Conservation (phyloP, 306 rosid genomes). For the Lablab purpureus region DNA sequence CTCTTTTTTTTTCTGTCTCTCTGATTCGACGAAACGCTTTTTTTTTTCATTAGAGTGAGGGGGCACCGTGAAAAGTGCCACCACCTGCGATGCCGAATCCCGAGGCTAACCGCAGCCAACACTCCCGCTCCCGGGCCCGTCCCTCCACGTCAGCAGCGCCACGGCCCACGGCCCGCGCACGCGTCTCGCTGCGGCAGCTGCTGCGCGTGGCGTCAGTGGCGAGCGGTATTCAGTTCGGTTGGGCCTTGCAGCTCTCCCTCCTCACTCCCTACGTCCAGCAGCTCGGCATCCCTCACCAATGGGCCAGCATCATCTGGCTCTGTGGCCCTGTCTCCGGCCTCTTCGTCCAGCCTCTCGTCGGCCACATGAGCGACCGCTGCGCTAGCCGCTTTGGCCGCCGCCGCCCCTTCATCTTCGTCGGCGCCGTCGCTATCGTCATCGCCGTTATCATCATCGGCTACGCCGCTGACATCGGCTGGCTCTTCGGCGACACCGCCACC, state of each 20-base stretch:
- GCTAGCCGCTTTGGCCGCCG: slow-evolving; percentile 88
- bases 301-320: slow-evolving; percentile 96
- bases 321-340: slow-evolving; percentile 92
- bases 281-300: slow-evolving; percentile 90
- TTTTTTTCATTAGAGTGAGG: neutral
- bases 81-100: slow-evolving; percentile 57
- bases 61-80: slow-evolving; percentile 35
- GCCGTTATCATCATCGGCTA: slow-evolving; percentile 73
- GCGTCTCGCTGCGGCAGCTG: slow-evolving; percentile 60
- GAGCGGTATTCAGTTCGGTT: slow-evolving; percentile 91
- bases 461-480: slow-evolving; percentile 90
- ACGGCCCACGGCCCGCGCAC: slow-evolving; percentile 43
- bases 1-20: neutral
- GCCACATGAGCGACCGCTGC: slow-evolving; percentile 76
- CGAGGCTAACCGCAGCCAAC: slow-evolving; percentile 31
- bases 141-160: slow-evolving; percentile 46
- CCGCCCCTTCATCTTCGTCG: slow-evolving; percentile 77
- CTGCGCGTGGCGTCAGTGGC: slow-evolving; percentile 88
- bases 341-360: slow-evolving; percentile 85
- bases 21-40: slow-evolving; percentile 31
- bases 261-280: slow-evolving; percentile 92
- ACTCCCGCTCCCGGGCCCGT: slow-evolving; percentile 35
- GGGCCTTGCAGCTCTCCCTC: slow-evolving; percentile 96
- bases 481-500: slow-evolving; percentile 63
- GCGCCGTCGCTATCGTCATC: slow-evolving; percentile 61